Percentiles rank a stretch among this genome's conserved stretches.
Evolutionary conservation across 2,329 filamentous ascomycete genomes (phyloP).

Genomic region (Cladobotryum mycophilum): DNA sequence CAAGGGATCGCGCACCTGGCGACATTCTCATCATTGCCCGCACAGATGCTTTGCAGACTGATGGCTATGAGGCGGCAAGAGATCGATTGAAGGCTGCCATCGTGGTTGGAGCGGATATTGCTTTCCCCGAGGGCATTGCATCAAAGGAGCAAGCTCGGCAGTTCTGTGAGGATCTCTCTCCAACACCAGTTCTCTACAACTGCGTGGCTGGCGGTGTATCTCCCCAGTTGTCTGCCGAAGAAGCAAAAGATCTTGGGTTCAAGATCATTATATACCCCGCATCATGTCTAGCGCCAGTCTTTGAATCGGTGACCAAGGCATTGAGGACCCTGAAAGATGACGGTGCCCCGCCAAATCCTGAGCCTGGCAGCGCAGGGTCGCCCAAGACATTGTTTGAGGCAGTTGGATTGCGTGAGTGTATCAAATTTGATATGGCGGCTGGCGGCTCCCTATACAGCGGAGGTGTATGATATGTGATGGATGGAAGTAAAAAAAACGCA

Average conservation of each 20-base stretch:
- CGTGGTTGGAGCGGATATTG: slow-evolving; percentile 51
- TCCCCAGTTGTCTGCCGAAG: slow-evolving; percentile 44
- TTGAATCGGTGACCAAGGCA: neutral
- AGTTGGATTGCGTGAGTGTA: slow-evolving; percentile 5
- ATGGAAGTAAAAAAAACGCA: too few relatives aligned
- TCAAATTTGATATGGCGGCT: slow-evolving; percentile 1
- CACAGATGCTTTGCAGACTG: slow-evolving; percentile 53
- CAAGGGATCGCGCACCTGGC: slow-evolving; percentile 25
- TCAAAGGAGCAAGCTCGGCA: slow-evolving; percentile 42
- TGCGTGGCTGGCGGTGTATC: slow-evolving; percentile 51
- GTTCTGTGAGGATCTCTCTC: slow-evolving; percentile 41
- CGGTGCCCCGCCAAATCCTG: neutral
- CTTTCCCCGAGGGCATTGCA: slow-evolving; percentile 53
- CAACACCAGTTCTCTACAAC: slow-evolving; percentile 49
- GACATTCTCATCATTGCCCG: slow-evolving; percentile 61
- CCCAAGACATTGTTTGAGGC: slow-evolving; percentile 5
- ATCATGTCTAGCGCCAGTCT: slow-evolving; percentile 1
- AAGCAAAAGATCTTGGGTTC: slow-evolving; percentile 52
- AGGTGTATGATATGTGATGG: too few relatives aligned
- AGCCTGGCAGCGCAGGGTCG: neutral
- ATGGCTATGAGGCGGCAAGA: slow-evolving; percentile 52
- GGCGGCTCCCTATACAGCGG: neutral
- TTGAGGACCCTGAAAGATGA: slow-evolving; percentile 1
- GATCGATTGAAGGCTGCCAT: slow-evolving; percentile 43
- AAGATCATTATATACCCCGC: slow-evolving; percentile 51